Conservation (phyloP, 208 protist genomes). For the Trypanosoma mega region DNA sequence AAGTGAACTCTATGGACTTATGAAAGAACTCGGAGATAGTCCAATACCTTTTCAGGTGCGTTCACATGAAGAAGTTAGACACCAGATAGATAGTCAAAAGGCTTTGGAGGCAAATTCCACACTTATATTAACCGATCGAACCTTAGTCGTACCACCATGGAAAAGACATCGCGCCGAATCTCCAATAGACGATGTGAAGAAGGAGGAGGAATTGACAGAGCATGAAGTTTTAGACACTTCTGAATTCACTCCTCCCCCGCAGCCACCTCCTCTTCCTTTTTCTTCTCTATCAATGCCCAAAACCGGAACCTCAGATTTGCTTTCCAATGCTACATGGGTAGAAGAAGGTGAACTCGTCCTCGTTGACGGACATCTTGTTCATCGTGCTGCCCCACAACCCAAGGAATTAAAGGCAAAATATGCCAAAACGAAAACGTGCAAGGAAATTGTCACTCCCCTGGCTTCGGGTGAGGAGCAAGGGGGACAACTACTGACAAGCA, state of each 20-base stretch:
- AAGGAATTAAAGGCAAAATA: conserved; percentile 15
- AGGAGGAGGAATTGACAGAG: conserved; percentile 3
- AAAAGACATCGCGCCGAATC: conserved; percentile 12
- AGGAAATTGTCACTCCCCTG: neutral
- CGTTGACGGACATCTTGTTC: conserved; percentile 29
- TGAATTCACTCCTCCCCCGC: neutral
- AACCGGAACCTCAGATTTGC: conserved; percentile 6
- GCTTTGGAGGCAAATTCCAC: conserved; percentile 25
- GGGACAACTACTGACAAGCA: neutral
- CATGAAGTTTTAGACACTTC: conserved; percentile 1
- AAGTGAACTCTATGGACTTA: conserved; percentile 18
- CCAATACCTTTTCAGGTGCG: conserved; percentile 27
- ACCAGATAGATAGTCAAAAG: conserved; percentile 21
- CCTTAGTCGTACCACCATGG: conserved; percentile 13
- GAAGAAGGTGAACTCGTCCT: conserved; percentile 41
- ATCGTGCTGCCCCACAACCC: conserved; percentile 12
- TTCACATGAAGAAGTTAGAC: conserved; percentile 25
- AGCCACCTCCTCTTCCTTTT: neutral
- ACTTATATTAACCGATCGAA: conserved; percentile 11
- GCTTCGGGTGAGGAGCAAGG: neutral
- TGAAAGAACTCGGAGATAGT: conserved; percentile 16
- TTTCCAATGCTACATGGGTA: conserved; percentile 26
- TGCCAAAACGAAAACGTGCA: neutral
- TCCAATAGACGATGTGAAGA: conserved; percentile 1
- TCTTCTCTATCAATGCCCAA: no score